phyloP scores from a whole-genome alignment of 78 protist genomes.

The Thecamonas trahens region DNA sequence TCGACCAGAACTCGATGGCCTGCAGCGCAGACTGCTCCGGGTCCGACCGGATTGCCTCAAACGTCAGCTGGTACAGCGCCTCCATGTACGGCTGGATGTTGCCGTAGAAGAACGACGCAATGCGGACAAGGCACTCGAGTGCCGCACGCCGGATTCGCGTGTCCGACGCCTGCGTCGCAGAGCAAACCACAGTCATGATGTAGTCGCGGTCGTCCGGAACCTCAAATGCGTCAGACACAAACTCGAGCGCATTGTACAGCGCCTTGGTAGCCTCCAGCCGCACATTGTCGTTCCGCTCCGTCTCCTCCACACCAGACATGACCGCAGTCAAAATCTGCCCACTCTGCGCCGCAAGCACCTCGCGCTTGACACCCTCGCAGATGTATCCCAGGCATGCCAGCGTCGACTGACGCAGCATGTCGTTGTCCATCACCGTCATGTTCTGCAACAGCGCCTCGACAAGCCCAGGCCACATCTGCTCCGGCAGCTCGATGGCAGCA shows the following conservation, averaged over 20 bases:
- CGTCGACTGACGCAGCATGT: conserved; percentile 42
- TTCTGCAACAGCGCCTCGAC: conserved; percentile 38
- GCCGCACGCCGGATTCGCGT: conserved; percentile 10
- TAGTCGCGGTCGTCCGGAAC: conserved; percentile 46
- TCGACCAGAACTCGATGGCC: conserved; percentile 92
- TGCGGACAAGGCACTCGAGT: conserved; percentile 34
- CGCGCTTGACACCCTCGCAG: conserved; percentile 54
- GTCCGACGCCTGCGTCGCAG: conserved; percentile 19
- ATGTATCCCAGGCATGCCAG: conserved; percentile 78
- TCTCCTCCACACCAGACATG: conserved; percentile 35
- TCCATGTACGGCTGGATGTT: conserved; percentile 58
- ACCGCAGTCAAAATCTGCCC: conserved; percentile 10
- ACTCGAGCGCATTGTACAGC: conserved; percentile 49
- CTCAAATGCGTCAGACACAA: conserved; percentile 36
- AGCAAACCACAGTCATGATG: conserved; percentile 60
- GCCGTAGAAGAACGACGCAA: conserved; percentile 66
- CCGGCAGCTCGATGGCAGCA: conserved; percentile 74
- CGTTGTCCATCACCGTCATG: background rate
- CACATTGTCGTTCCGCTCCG: conserved; percentile 12
- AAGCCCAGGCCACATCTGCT: conserved; percentile 68
- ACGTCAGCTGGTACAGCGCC: conserved; percentile 39
- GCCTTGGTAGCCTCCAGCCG: conserved; percentile 60
- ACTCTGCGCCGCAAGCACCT: conserved; percentile 17
- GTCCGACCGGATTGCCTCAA: conserved; percentile 34
- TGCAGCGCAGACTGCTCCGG: conserved; percentile 67